Base-by-base conservation (phyloP, 345 rosid genomes). In the Anacardium occidentale region DNA sequence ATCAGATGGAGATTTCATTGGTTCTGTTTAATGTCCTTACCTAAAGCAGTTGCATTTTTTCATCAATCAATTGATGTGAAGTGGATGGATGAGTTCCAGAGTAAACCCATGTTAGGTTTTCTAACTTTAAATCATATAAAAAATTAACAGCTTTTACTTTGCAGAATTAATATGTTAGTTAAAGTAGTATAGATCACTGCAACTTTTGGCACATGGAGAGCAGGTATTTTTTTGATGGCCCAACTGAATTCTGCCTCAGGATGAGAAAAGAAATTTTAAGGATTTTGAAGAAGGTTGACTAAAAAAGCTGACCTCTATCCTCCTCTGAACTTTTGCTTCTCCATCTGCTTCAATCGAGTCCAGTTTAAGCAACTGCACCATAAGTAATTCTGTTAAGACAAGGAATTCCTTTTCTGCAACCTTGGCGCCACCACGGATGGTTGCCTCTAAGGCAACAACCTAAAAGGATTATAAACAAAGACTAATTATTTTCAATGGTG, bases 251-350 rank as follows among this genome's bases (percentile, higher is more conserved):
- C 63, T 52, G 7, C 68, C 61, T 18, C 8, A n/a, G 18, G 53
- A 57, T 24, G 37, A 5, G 1, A 15, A 40, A 42, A 24, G 32
- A 52, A 47, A 63, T n/a, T 10, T 4, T 7, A 40, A 63, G 52
- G 42, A 37, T 45, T 48, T 11, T 61, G 13, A 15, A 32, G 18
- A 2, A 2, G 47, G 45, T 32, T 18, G 37, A 34, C 64, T 32
- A 2, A 3, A 37, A 50, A 62, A 34, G 66, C 69, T 69, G 37
- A 87, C 85, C 89, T 83, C 93, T 2, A 62, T 73, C 68, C 78
- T 54, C 77, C 87, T 75, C 79, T 85, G 85, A 40, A 70, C 75
- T 84, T 75, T 89, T 18, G 86, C 83, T 78, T 84, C 87, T 59
- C 88, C 87, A 58, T 85, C 72, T 29, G 86, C 88, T 63, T 81